Evolutionary conservation across 495 filamentous ascomycete genomes (phyloP), one percentile per base, ranked within the genome.

Genomic region (Aspergillus heteromorphus): DNA sequence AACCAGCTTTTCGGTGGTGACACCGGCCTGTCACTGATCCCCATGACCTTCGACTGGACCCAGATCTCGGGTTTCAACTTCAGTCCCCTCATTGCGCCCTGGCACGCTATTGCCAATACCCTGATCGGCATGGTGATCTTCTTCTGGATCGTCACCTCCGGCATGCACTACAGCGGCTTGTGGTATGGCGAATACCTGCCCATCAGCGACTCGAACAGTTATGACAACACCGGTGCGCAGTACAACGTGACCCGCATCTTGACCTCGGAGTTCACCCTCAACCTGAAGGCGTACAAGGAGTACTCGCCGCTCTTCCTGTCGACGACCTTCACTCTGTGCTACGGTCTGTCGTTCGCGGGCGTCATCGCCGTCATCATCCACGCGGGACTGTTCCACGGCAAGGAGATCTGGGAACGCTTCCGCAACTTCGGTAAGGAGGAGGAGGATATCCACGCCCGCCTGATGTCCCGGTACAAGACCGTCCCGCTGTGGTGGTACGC

Each of bases 41-140:
- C 83, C 0, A 77, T 87, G 29, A 84, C 82, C 0, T 84, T 86
- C 54, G 86, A 89, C 70, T 89, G 86, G 86, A 82, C 80, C 4
- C 80, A 83, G 48, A 72, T 88, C 53, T 79, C 82, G 0, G 83
- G 79, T 8, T 90, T 85, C 65, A 79, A 83, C 52, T 75, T 75
- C 49, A 85, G 82, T 25, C 86, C 86, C 2, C 72, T 90, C 31
- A 84, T 89, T 49, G 75, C 85, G 6, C 85, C 86, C 2, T 86
- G 85, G 73, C 81, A 87, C 61, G 82, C 83, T 30, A 78, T 85
- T 20, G 68, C 70, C 23, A 86, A 84, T 47, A 83, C 79, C 0
- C 38, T 85, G 42, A 70, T 85, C 31, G 80, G 81, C 8, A 65
- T 84, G 60, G 57, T 83, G 0, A 40, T 76, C 20, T 83, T 78